Evolutionary conservation across 345 rosid species (phyloP), one percentile per base, ranked within the genome.

Genomic region (Combretum micranthum): DNA sequence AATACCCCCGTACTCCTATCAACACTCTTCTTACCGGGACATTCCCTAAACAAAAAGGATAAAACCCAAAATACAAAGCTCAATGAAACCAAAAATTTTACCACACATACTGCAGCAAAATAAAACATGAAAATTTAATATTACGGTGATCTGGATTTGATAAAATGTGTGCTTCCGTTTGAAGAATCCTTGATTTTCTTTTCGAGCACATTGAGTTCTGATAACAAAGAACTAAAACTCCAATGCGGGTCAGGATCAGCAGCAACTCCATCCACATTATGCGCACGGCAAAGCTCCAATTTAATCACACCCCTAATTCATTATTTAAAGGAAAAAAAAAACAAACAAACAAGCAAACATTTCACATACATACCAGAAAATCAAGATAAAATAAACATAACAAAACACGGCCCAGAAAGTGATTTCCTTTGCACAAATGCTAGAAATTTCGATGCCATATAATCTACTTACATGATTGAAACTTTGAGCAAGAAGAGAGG

Each of bases 221-320:
- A 69, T 26, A 83, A 65, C 42, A 86, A 66, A 39, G 77, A 47
- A 43, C 72, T 67, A 21, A 88, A 80, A 63, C 77, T 77, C 98
- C 97, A 92, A 60, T 92, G 67, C 5, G 89, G 86, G 13, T 86
- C 82, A 1, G 94, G 98, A 20, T 92, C 98, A 39, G 69, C 62
- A 7, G 71, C 62, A 59, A 88, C 71, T 51, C 82, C 88, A 57
- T 84, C 70, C 13, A 84, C 82, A 3, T 52, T 81, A 25, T 60
- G 74, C 0, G 86, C 88, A 42, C 84, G 79, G 16, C 66, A 87
- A 69, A 80, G 78, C 47, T 86, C 87, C 77, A 91, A 69, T 22
- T 68, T 69, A 60, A 84, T 53, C 50, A 66, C 69, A 42, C 80
- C 88, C 98, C 95, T 91, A 73, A 9, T 26, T 5, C 2, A n/a